Percentiles rank a stretch among this genome's conserved stretches.
These are phyloP conservation scores for Apiospora kogelbergensis DNA, from an alignment of 2,329 filamentous ascomycete species.

Conservation along the genomic window DNA sequence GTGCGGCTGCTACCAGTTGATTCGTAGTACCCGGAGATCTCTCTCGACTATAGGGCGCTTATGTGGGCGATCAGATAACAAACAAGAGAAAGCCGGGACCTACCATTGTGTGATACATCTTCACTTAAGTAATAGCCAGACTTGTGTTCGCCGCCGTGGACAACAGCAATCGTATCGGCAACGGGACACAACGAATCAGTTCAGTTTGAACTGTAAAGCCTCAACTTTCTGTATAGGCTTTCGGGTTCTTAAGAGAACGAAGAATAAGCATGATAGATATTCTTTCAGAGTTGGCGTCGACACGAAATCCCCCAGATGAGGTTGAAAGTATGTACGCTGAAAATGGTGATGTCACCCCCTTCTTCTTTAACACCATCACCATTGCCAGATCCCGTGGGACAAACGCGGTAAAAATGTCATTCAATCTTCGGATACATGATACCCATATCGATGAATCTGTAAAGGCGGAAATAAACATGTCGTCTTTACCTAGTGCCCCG, in stretches of 20 bases:
- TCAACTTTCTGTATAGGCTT: background rate
- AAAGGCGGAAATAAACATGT: background rate
- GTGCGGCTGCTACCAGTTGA: no score
- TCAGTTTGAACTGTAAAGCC: constrained; percentile 1
- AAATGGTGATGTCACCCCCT: background rate
- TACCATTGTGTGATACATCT: background rate
- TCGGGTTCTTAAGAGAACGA: background rate
- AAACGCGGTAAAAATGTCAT: background rate
- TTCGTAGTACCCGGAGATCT: background rate
- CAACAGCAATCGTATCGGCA: background rate
- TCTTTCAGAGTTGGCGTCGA: background rate
- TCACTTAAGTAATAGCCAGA: background rate
- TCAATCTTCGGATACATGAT: background rate
- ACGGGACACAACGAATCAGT: background rate
- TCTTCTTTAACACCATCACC: background rate
- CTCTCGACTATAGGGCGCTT: background rate
- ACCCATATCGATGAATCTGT: background rate
- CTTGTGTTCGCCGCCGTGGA: background rate
- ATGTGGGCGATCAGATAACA: background rate
- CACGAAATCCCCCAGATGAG: background rate
- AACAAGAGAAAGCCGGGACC: background rate
- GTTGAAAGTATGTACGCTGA: background rate
- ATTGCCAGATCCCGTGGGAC: background rate
- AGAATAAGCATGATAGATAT: background rate
- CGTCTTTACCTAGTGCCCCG: background rate